Base-by-base conservation (phyloP, 805 yeast genomes). In the Torulaspora franciscae region DNA sequence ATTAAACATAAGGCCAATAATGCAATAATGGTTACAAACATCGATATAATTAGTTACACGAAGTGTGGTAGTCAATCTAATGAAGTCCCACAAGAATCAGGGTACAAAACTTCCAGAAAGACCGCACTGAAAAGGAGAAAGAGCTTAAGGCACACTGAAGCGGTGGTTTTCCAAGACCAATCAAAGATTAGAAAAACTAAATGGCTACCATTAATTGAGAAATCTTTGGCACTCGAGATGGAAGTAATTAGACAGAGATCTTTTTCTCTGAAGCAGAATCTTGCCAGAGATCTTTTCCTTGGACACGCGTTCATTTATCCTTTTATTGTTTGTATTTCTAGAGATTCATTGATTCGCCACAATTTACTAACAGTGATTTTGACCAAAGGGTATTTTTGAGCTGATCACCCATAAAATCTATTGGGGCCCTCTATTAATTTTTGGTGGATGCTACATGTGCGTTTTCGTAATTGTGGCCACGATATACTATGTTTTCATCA, bases 391-490 rank as follows among this genome's bases (percentile, higher is more conserved):
- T 7, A 19, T 63, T 6, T 45, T 46, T 34, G 61, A 59, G 22
- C 54, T 61, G 11, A 3, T 51, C 3, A 51, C 48, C 1, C 51
- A 57, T 23, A 48, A 48, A 3, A 41, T 50, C 4, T 65, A 62
- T 45, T 65, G 68, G 67, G 51, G 55, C 19, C 57, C 55, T 40
- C 42, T 62, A 19, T 15, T 52, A 3, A 43, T 65, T 13, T 55
- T 62, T 14, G 49, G 57, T 4, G 37, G 52, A 15, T 49, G 58
- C 22, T 64, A 57, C 42, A 32, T 50, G 1, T 32, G 54, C 9
- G 48, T 58, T 9, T 62, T 62, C 30, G 22, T 49, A 1, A 48
- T 54, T 1, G 54, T 61, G 10, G 62, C 51, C 1, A 40, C 48
- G 7, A 32, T 57, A 1, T 53, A 59, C 28, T 60, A 62, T 41